Percentiles rank a stretch among this genome's conserved stretches.
Evolutionary conservation across 371 early-diverging fungal species (phyloP).

Genomic region (Quaeritorhiza haematococci): DNA sequence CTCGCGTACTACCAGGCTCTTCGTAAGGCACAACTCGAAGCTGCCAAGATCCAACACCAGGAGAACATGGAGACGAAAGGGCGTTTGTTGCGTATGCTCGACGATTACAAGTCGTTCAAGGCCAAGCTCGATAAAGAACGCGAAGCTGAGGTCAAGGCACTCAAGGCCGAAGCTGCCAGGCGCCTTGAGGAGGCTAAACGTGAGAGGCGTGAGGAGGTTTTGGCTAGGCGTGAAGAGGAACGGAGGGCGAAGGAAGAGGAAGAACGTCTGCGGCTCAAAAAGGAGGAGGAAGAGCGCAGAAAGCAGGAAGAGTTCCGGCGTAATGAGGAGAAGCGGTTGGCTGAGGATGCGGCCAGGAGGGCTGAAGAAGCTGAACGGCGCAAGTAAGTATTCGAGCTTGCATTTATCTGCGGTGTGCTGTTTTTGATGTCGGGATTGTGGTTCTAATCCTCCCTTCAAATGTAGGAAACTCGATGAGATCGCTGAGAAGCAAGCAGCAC

Average conservation of each 20-base stretch:
- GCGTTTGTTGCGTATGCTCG: constrained; percentile 72
- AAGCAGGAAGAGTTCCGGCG: constrained; percentile 16
- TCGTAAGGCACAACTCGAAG: constrained; percentile 60
- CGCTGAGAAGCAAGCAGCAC: constrained; percentile 29
- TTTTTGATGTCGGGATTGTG: not conserved
- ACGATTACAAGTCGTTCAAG: constrained; percentile 69
- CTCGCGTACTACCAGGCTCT: constrained; percentile 72
- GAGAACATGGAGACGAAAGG: constrained; percentile 70
- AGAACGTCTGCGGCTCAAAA: constrained; percentile 8
- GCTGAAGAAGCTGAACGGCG: constrained; percentile 23
- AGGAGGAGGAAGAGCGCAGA: constrained; percentile 29
- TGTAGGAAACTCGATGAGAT: constrained; percentile 38
- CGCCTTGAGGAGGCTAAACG: constrained; percentile 34
- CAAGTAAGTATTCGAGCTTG: constrained; percentile 8
- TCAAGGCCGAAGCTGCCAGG: constrained; percentile 20
- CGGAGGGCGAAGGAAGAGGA: constrained; percentile 26
- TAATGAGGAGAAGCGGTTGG: constrained; percentile 14
- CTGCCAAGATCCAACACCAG: constrained; percentile 61
- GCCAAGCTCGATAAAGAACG: constrained; percentile 30
- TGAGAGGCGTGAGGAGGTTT: constrained; percentile 20
- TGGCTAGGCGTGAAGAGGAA: constrained; percentile 12
- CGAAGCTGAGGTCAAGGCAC: constrained; percentile 20
- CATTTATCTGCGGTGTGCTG: not conserved
- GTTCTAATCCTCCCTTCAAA: not conserved
- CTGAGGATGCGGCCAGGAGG: constrained; percentile 16